A percentile compares a stretch with the other conserved stretches of the same genome.
These are phyloP conservation scores for Globisporangium viniferum DNA, from an alignment of 352 stramenopile species.

Conservation along the genomic window DNA sequence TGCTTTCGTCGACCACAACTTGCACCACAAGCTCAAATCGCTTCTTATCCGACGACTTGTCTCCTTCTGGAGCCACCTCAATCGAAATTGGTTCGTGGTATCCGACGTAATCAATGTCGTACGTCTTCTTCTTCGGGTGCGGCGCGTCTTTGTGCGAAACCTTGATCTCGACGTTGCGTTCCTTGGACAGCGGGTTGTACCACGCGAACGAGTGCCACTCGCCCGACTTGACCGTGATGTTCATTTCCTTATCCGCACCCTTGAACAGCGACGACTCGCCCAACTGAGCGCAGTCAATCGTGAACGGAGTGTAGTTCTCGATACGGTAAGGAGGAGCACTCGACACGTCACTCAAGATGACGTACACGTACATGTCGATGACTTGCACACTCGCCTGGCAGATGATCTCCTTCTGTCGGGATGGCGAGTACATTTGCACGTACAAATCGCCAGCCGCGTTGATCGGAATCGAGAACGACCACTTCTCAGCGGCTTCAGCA, in stretches of 20 bases:
- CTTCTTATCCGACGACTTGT: slow-evolving; percentile 17
- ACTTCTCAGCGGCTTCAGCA: slow-evolving; percentile 47
- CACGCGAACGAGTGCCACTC: slow-evolving; percentile 82
- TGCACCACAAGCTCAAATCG: slow-evolving; percentile 66
- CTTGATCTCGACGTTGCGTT: slow-evolving; percentile 72
- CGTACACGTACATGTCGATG: slow-evolving; percentile 88
- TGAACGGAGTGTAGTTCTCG: slow-evolving; percentile 87
- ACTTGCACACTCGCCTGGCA: slow-evolving; percentile 84
- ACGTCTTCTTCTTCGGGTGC: slow-evolving; percentile 64
- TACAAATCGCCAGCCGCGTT: slow-evolving; percentile 77
- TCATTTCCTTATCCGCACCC: slow-evolving; percentile 45
- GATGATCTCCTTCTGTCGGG: slow-evolving; percentile 71
- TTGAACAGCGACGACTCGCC: slow-evolving; percentile 69
- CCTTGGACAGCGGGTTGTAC: slow-evolving; percentile 82
- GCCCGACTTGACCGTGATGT: slow-evolving; percentile 51
- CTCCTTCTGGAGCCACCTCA: slow-evolving; percentile 39
- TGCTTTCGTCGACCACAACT: slow-evolving; percentile 77
- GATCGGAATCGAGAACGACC: slow-evolving; percentile 80
- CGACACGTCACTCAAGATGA: slow-evolving; percentile 81
- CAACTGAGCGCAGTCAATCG: slow-evolving; percentile 69
- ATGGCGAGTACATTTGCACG: slow-evolving; percentile 76
- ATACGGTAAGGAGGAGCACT: slow-evolving; percentile 79
- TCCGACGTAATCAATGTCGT: slow-evolving; percentile 82
- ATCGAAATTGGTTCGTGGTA: slow-evolving; percentile 70
- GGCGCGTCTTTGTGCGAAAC: slow-evolving; percentile 52